A percentile compares a stretch with the other conserved stretches of the same genome.
Evolutionary conservation across 2,329 filamentous ascomycete genomes (phyloP).

Genomic region (Nannizzia gypsea): DNA sequence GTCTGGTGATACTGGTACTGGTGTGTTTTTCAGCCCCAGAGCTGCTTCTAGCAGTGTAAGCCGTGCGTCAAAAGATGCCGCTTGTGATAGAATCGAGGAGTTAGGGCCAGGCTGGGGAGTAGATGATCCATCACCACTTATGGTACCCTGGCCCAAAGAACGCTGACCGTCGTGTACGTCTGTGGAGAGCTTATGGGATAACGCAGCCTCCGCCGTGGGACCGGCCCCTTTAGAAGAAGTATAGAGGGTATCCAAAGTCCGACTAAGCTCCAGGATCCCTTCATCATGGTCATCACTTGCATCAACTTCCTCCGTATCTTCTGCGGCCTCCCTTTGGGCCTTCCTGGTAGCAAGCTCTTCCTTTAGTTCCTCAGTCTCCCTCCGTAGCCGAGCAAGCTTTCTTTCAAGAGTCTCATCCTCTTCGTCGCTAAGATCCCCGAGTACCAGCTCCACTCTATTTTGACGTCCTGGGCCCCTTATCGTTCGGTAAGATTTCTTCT

Average conservation of each 20-base stretch:
- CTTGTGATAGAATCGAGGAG: conserved; percentile 56
- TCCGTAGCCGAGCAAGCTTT: conserved; percentile 68
- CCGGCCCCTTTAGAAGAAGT: conserved; percentile 21
- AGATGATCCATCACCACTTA: neutral
- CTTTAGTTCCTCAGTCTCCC: conserved; percentile 68
- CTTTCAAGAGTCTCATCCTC: conserved; percentile 65
- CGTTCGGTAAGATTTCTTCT: conserved; percentile 71
- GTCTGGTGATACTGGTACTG: conserved; percentile 41
- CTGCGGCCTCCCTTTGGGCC: conserved; percentile 46
- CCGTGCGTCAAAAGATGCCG: conserved; percentile 76
- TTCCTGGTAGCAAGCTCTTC: conserved; percentile 34
- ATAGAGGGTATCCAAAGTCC: conserved; percentile 56
- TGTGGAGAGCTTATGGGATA: conserved; percentile 25
- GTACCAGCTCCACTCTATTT: conserved; percentile 41
- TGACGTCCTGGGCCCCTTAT: conserved; percentile 56
- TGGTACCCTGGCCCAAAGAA: neutral
- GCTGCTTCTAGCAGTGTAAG: conserved; percentile 67
- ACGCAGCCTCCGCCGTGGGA: conserved; percentile 24
- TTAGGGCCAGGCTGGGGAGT: conserved; percentile 5
- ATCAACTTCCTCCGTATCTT: conserved; percentile 29
- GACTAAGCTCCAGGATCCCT: conserved; percentile 56
- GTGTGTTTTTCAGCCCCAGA: conserved; percentile 63
- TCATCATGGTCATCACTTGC: conserved; percentile 37
- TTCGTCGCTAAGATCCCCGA: conserved; percentile 66
- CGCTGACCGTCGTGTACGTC: conserved; percentile 4